Conservation (phyloP, 495 filamentous ascomycete species). For the Aspergillus cristatus region DNA sequence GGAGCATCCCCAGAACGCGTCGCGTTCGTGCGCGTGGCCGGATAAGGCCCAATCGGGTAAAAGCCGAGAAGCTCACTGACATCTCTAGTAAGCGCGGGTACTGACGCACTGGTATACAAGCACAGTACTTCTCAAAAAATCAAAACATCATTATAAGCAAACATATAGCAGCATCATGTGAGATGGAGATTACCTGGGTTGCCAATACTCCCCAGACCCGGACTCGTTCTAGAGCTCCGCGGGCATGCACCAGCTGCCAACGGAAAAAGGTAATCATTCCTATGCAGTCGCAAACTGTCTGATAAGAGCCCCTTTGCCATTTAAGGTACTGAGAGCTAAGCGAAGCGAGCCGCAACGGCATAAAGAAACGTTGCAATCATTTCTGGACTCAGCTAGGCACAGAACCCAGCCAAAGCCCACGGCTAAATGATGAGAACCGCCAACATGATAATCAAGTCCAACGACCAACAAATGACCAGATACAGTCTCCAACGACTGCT, state of each 20-base stretch:
- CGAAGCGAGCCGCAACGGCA: no score
- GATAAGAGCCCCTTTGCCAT: no score
- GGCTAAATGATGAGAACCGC: background rate
- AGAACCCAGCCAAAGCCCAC: constrained; percentile 1
- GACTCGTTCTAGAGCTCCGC: constrained; percentile 22
- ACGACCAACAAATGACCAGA: no score
- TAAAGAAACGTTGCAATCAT: constrained; percentile 33
- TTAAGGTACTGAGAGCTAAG: constrained; percentile 1
- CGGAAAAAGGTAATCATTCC: constrained; percentile 20
- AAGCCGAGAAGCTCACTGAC: background rate
- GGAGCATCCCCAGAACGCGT: no score
- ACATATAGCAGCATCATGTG: background rate
- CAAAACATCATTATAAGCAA: no score
- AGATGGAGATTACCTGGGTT: constrained; percentile 34
- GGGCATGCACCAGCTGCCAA: constrained; percentile 28
- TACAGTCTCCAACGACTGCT: no score
- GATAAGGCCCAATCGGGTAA: background rate
- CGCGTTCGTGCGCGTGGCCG: background rate
- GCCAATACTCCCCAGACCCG: constrained; percentile 28
- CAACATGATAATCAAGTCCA: no score
- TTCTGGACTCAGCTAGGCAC: constrained; percentile 10
- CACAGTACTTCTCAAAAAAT: no score
- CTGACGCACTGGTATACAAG: no score
- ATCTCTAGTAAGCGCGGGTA: no score
- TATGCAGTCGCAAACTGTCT: no score